phyloP scores from a whole-genome alignment of 2,329 filamentous ascomycete species.

The Fusarium sp. region DNA sequence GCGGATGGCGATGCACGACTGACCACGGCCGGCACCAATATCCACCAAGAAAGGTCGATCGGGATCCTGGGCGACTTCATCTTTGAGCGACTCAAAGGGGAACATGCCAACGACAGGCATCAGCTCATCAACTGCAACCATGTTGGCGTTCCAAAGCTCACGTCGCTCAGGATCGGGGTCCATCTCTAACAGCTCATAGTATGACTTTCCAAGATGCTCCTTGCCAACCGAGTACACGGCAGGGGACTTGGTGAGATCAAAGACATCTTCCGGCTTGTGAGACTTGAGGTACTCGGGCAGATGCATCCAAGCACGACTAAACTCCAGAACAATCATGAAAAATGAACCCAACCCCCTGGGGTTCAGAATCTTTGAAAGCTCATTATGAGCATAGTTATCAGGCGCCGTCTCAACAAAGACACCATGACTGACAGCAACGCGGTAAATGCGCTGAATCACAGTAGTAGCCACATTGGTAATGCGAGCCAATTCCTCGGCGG shows the following conservation, averaged over 20 bases:
- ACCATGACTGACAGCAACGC: conserved; percentile 44
- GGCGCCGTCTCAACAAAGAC: conserved; percentile 43
- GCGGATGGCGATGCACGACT: conserved; percentile 45
- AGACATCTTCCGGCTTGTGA: conserved; percentile 44
- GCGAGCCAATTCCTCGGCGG: conserved; percentile 30
- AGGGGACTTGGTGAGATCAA: conserved; percentile 46
- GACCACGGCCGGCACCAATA: conserved; percentile 45
- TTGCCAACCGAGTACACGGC: conserved; percentile 45
- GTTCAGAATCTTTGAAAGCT: conserved; percentile 42
- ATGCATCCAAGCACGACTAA: conserved; percentile 40
- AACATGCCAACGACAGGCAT: conserved; percentile 50
- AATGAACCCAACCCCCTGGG: conserved; percentile 44
- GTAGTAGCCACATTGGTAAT: conserved; percentile 44
- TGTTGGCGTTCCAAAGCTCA: conserved; percentile 46
- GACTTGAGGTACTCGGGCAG: conserved; percentile 45
- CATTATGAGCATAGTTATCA: conserved; percentile 47
- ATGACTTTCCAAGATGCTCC: conserved; percentile 46
- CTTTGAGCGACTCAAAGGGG: conserved; percentile 44
- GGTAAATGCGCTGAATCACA: conserved; percentile 45
- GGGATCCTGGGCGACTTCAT: conserved; percentile 42
- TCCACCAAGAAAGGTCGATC: conserved; percentile 45
- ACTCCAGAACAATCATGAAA: conserved; percentile 46
- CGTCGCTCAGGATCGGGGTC: conserved; percentile 43
- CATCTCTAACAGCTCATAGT: conserved; percentile 47
- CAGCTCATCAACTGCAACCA: conserved; percentile 44